phyloP scores from a whole-genome alignment of 2,329 filamentous ascomycete genomes.

The Leptodontidium sp. region DNA sequence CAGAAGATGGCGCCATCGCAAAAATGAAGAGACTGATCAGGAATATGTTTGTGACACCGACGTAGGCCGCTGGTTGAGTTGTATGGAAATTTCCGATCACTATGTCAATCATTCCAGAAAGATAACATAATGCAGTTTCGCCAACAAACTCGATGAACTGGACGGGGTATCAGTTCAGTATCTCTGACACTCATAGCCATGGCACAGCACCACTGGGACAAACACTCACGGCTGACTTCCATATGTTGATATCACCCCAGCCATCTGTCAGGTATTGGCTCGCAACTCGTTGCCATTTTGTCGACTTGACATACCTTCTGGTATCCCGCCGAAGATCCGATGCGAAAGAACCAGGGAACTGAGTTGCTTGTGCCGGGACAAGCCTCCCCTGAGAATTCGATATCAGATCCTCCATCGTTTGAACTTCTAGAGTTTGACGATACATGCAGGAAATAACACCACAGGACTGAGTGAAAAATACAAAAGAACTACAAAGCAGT shows the following conservation, averaged over 20 bases:
- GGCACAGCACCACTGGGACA: background rate
- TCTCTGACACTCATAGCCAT: background rate
- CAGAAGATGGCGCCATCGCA: conserved; percentile 56
- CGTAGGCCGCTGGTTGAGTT: conserved; percentile 44
- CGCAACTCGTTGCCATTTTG: conserved; percentile 17
- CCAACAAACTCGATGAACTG: conserved; percentile 47
- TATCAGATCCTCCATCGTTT: conserved; percentile 7
- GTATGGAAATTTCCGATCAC: conserved; percentile 46
- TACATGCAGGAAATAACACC: background rate
- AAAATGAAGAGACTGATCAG: conserved; percentile 59
- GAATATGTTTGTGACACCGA: conserved; percentile 46
- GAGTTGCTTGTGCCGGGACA: conserved; percentile 24
- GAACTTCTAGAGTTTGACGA: conserved; percentile 1
- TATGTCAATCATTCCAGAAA: conserved; percentile 46
- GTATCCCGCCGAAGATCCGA: conserved; percentile 31
- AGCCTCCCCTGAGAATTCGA: conserved; percentile 10
- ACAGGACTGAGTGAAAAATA: background rate
- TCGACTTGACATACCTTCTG: conserved; percentile 18
- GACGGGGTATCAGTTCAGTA: background rate
- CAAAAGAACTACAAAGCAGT: background rate
- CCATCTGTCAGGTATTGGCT: conserved; percentile 29
- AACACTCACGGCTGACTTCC: conserved; percentile 32
- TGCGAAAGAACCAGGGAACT: conserved; percentile 38
- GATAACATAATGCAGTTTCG: conserved; percentile 44
- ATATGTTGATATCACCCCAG: conserved; percentile 33